These are phyloP conservation scores for Elsinoe perseae DNA, from an alignment of 2,329 filamentous ascomycete species.

Conservation along the genomic window DNA sequence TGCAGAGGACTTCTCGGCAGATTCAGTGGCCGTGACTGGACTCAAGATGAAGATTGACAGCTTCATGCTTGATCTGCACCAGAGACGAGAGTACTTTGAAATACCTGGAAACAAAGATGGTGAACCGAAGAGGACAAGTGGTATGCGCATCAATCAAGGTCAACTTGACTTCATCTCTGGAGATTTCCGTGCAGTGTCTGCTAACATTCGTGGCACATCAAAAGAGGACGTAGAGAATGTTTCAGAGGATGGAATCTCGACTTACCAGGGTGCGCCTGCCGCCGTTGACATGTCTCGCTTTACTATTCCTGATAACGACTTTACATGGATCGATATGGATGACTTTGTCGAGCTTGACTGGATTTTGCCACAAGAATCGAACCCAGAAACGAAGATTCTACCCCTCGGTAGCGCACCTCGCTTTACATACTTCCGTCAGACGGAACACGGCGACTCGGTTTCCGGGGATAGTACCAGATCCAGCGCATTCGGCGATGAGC, in stretches of 20 bases:
- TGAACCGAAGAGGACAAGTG: conserved; percentile 72
- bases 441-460: conserved; percentile 76
- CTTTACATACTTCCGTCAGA: conserved; percentile 95
- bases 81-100: conserved; percentile 83
- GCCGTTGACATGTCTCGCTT: conserved; percentile 68
- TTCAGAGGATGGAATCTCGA: conserved; percentile 54
- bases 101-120: conserved; percentile 60
- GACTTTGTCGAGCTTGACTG: conserved; percentile 98
- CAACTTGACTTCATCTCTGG: conserved; percentile 87
- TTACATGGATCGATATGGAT: conserved; percentile 98
- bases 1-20: conserved; percentile 71
- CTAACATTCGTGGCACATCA: conserved; percentile 74
- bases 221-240: conserved; percentile 63
- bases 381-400: conserved; percentile 88
- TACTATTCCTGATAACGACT: conserved; percentile 89
- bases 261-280: conserved; percentile 40
- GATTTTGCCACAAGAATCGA: conserved; percentile 82
- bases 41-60: conserved; percentile 92
- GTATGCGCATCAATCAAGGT: conserved; percentile 91
- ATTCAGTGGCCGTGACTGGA: conserved; percentile 83
- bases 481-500: conserved; percentile 86
- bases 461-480: conserved; percentile 72
- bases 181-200: conserved; percentile 87
- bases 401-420: conserved; percentile 89
- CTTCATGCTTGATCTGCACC: conserved; percentile 94